Evolutionary conservation across 768 basidiomycete genomes (phyloP).

Genomic region (Sarcodon sp.): DNA sequence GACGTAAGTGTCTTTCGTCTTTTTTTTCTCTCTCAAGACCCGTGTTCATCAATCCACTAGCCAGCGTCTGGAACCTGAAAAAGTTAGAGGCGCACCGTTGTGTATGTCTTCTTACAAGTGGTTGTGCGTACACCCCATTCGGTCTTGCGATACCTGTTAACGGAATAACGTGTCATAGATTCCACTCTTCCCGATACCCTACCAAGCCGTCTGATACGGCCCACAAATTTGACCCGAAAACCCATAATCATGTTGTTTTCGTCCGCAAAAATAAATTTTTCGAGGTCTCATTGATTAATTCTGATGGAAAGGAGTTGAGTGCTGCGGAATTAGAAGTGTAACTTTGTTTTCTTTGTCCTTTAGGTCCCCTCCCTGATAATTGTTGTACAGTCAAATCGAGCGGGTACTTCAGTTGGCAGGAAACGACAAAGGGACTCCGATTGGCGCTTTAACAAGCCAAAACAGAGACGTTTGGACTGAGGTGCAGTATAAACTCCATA

Average conservation of each 20-base stretch:
- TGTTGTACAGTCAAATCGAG: constrained; percentile 40
- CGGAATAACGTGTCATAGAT: constrained; percentile 27
- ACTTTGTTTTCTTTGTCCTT: constrained; percentile 7
- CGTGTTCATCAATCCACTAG: constrained; percentile 18
- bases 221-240: constrained; percentile 57
- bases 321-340: constrained; percentile 74
- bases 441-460: constrained; percentile 82
- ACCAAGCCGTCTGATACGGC: constrained; percentile 74
- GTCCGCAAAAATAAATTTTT: constrained; percentile 88
- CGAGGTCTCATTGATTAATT: constrained; percentile 53
- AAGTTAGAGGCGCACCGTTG: constrained; percentile 60
- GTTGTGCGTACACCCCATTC: constrained; percentile 30
- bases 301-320: constrained; percentile 56
- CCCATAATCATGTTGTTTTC: constrained; percentile 83
- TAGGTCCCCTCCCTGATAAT: background rate
- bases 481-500: constrained; percentile 23
- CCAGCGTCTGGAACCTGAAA: constrained; percentile 79
- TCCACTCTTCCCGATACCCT: constrained; percentile 90
- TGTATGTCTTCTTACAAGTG: constrained; percentile 95
- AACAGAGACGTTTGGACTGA: constrained; percentile 88
- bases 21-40: background rate
- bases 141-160: background rate
- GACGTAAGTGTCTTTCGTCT: constrained; percentile 16
- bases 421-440: constrained; percentile 20
- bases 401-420: constrained; percentile 57